Conservation (phyloP, 78 protist genomes). For the Dictyostelium brefeldianum region DNA sequence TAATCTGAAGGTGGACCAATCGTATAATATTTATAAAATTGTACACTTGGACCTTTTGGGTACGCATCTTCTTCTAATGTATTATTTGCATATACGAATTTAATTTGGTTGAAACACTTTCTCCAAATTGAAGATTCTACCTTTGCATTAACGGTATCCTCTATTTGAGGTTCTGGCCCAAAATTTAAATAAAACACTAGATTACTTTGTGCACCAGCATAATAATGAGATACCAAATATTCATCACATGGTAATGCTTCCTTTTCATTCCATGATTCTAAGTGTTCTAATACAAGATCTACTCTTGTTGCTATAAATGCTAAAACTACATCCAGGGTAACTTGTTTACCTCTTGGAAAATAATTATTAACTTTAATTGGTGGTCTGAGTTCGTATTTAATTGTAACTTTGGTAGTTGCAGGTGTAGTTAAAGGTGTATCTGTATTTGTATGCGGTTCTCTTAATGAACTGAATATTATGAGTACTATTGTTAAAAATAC, state of each 20-base stretch:
- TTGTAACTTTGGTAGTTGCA: no score
- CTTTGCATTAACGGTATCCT: neutral
- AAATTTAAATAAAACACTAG: neutral
- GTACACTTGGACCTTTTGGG: neutral
- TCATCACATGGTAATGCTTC: neutral
- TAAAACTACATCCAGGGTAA: neutral
- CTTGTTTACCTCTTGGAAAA: no score
- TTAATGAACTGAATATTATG: no score
- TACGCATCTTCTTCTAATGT: neutral
- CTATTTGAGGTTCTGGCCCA: neutral
- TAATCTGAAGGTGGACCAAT: neutral
- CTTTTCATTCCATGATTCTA: neutral
- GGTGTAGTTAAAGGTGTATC: no score
- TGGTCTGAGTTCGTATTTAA: no score
- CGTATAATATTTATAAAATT: neutral
- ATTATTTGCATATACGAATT: neutral
- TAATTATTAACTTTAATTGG: no score
- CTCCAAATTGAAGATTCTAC: neutral
- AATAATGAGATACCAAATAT: neutral
- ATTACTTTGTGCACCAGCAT: neutral
- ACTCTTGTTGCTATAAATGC: neutral
- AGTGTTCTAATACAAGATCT: neutral
- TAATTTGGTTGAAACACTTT: neutral
- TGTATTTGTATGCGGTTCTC: no score
- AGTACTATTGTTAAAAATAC: no score